Evolutionary conservation across 139 green algal genomes (phyloP), one percentile per base, ranked within the genome.

Genomic region (Chlorella vulgaris): DNA sequence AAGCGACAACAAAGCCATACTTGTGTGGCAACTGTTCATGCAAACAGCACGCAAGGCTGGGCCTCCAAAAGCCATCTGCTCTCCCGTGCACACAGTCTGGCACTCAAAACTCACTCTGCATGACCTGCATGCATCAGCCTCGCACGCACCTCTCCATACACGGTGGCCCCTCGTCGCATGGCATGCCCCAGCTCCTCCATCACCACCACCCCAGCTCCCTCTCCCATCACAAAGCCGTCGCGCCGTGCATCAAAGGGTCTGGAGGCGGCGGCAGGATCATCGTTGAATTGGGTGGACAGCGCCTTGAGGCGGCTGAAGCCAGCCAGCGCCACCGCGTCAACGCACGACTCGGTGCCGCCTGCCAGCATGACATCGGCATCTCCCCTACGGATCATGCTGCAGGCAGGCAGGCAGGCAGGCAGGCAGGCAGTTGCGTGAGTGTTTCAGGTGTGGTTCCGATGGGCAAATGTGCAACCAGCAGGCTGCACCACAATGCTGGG

Each of bases 351-450:
- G 31, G 90, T 85, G 15, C 93, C 94, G 8, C 94, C 94, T 15
- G 91, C 93, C 22, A 99, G 74, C 96, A 98, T 98, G 8, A 97
- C 90, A 47, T 96, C 86, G 5, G 95, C 96, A 58, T 98, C 93
- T 0, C 95, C 94, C 10, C 86, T 51, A 76, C 92, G 89, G n/a
- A 99, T 92, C 71, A 95, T 87, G 40, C 73, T 79, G 53, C 51
- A 29, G 7, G 60, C 60, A 29, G 35, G 1, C 24, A 22, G 3
- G 67, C n/a, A 24, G 22, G 66, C 26, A 22, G 36, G 39, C 35
- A 24, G 39, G 39, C 22, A 38, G 7, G 50, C 21, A 47, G 31
- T 28, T 15, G 15, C 18, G 55, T 65, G 47, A 15, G 47, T 15
- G 47, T 15, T 55, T 55, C n/a, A n/a, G n/a, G n/a, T n/a, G n/a